These are phyloP conservation scores for Lycium barbarum DNA, from an alignment of 257 asterid genomes.

Conservation along the genomic window DNA sequence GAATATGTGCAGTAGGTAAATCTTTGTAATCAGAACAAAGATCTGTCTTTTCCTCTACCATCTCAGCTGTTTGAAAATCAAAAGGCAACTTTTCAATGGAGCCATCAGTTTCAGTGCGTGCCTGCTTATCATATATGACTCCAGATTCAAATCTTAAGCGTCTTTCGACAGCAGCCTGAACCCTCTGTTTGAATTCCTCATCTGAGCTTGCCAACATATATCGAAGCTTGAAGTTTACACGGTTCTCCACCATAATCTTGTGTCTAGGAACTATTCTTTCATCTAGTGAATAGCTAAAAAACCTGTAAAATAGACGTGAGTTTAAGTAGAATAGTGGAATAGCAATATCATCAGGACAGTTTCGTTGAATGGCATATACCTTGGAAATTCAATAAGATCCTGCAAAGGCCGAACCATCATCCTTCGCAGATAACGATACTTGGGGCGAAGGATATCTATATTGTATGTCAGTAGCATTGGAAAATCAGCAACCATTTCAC, in stretches of 20 bases:
- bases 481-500: constrained; percentile 82
- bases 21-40: background rate
- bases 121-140: constrained; percentile 31
- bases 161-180: constrained; percentile 64
- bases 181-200: constrained; percentile 68
- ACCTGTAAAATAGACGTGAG: constrained; percentile 51
- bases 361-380: constrained; percentile 48
- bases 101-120: constrained; percentile 30
- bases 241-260: constrained; percentile 70
- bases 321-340: background rate
- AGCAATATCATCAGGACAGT: background rate
- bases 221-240: constrained; percentile 77
- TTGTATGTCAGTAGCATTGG: constrained; percentile 87
- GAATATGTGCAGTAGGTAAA: constrained; percentile 4
- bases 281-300: constrained; percentile 94
- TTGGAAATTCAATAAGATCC: constrained; percentile 89
- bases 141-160: constrained; percentile 78
- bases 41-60: background rate
- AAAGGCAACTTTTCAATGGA: constrained; percentile 8
- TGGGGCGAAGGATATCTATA: constrained; percentile 83
- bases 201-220: constrained; percentile 77
- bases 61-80: constrained; percentile 25
- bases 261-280: constrained; percentile 82
- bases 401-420: constrained; percentile 84
- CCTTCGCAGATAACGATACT: constrained; percentile 81